A percentile compares a stretch with the other conserved stretches of the same genome.
Conservation (phyloP, 208 protist species). For the Acanthamoeba triangularis region DNA sequence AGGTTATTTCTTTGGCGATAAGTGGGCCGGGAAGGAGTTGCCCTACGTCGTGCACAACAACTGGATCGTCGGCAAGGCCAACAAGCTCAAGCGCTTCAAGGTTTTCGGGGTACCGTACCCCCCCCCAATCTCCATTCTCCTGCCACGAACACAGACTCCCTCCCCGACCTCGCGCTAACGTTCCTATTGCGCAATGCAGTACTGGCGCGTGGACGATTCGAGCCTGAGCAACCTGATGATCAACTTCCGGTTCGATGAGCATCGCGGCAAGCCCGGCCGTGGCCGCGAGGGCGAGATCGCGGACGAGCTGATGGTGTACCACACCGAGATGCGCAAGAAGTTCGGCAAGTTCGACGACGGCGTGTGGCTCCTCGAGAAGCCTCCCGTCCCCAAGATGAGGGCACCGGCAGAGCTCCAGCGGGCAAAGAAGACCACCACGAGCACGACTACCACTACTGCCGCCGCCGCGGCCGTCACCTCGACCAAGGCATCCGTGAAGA, state of each 20-base stretch:
- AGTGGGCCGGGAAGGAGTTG: neutral
- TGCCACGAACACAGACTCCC: neutral
- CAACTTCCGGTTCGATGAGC: neutral
- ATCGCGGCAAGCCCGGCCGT: neutral
- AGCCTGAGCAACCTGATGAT: neutral
- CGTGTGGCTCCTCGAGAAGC: neutral
- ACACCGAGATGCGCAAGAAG: slow-evolving; percentile 14
- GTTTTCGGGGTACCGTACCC: neutral
- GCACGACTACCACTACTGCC: neutral
- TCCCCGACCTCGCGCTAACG: neutral
- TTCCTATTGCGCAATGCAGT: neutral
- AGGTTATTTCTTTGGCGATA: neutral
- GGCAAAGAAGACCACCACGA: neutral
- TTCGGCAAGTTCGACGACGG: slow-evolving; percentile 21
- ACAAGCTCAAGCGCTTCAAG: slow-evolving; percentile 12
- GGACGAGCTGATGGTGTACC: slow-evolving; percentile 33
- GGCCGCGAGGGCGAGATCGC: slow-evolving; percentile 12
- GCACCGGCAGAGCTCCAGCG: neutral
- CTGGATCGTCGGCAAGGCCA: slow-evolving; percentile 7
- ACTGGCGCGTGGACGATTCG: neutral
- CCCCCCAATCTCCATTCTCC: neutral
- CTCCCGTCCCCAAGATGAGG: neutral
- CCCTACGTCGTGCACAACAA: slow-evolving; percentile 46
- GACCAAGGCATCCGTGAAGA: no score
- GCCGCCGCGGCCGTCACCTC: neutral